A percentile compares a stretch with the other conserved stretches of the same genome.
These are phyloP conservation scores for Quercus rubra DNA, from an alignment of 306 rosid species.

Conservation along the genomic window DNA sequence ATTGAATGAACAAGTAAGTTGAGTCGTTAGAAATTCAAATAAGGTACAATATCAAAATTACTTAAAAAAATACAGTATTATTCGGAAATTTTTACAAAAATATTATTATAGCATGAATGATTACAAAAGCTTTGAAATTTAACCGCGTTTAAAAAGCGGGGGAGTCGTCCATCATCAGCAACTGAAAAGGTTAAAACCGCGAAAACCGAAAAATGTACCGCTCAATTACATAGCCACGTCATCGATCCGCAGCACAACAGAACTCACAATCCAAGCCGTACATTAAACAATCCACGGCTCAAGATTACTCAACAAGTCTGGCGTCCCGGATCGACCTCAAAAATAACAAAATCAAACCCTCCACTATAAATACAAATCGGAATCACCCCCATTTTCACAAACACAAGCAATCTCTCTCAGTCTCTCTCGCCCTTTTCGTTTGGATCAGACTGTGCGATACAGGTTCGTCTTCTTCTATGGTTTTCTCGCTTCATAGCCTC, in stretches of 20 bases:
- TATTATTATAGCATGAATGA: too few species aligned
- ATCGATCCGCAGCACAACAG: conserved; percentile 7
- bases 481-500: neutral
- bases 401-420: neutral
- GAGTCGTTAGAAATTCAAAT: too few species aligned
- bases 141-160: neutral
- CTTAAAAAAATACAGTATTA: too few species aligned
- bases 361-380: neutral
- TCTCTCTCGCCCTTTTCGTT: neutral
- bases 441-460: neutral
- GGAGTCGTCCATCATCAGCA: neutral
- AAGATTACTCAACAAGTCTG: neutral
- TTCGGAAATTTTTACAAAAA: too few species aligned
- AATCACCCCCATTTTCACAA: neutral
- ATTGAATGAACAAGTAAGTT: too few species aligned
- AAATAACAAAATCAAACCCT: neutral
- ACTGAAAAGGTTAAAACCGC: neutral
- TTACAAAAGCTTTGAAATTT: too few species aligned
- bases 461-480: neutral
- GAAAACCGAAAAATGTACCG: neutral
- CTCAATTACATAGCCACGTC: conserved; percentile 9
- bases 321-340: neutral
- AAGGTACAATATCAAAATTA: too few species aligned
- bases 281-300: neutral
- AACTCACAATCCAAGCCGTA: neutral